Conservation (phyloP, 2,329 filamentous ascomycete genomes). For the Myriangium duriaei region DNA sequence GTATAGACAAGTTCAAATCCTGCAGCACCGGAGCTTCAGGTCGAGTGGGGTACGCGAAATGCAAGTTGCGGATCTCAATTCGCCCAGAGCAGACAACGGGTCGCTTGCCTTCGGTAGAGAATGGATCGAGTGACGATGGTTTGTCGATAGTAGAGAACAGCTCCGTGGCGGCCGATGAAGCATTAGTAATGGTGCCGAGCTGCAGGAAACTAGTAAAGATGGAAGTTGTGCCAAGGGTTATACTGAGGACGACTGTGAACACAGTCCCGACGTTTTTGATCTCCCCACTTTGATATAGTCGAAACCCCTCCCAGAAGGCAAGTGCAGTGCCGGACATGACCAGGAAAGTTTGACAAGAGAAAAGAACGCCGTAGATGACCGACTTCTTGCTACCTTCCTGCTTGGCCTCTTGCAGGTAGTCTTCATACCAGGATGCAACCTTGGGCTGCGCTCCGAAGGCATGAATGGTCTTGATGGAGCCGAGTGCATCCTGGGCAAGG, state of each 20-base stretch:
- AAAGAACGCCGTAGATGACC: slow-evolving; percentile 30
- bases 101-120: slow-evolving; percentile 16
- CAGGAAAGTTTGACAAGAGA: slow-evolving; percentile 31
- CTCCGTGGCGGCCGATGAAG: slow-evolving; percentile 29
- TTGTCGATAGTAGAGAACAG: slow-evolving; percentile 32
- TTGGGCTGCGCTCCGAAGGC: slow-evolving; percentile 36
- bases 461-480: slow-evolving; percentile 37
- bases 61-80: slow-evolving; percentile 50
- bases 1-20: slow-evolving; percentile 23
- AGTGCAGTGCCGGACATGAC: slow-evolving; percentile 27
- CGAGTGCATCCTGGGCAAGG: slow-evolving; percentile 39
- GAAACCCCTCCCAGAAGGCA: slow-evolving; percentile 34
- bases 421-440: slow-evolving; percentile 32
- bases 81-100: slow-evolving; percentile 26
- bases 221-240: slow-evolving; percentile 27
- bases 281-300: slow-evolving; percentile 23
- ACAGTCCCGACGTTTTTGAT: slow-evolving; percentile 23
- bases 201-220: slow-evolving; percentile 29
- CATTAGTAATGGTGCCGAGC: slow-evolving; percentile 30
- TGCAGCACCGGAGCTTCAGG: slow-evolving; percentile 25
- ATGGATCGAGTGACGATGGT: slow-evolving; percentile 27
- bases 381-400: slow-evolving; percentile 34
- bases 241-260: slow-evolving; percentile 20
- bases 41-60: slow-evolving; percentile 56
- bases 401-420: slow-evolving; percentile 30